phyloP scores from a whole-genome alignment of 2,329 filamentous ascomycete species.

The Fusarium pseudonygamai region DNA sequence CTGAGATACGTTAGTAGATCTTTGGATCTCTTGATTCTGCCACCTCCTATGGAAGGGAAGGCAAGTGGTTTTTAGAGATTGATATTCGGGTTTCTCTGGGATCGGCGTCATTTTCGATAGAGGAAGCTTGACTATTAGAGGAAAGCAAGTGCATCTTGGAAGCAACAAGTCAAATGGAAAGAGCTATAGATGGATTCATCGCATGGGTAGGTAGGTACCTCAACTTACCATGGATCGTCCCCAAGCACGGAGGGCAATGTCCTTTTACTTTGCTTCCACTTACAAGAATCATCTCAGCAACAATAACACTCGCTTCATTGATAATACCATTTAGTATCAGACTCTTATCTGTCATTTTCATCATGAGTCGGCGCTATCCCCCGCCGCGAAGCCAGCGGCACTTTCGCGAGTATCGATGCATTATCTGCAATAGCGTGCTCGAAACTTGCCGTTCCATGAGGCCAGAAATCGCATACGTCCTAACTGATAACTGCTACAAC shows the following conservation, averaged over 20 bases:
- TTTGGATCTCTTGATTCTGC: neutral
- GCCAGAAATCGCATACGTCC: neutral
- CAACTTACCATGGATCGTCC: neutral
- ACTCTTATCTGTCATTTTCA: neutral
- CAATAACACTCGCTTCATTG: neutral
- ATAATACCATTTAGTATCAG: no score
- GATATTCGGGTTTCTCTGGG: neutral
- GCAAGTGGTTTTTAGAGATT: neutral
- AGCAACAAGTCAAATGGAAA: neutral
- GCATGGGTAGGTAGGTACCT: neutral
- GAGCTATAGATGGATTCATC: neutral
- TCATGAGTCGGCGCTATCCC: neutral
- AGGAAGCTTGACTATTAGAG: neutral
- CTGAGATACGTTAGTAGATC: neutral
- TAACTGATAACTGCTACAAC: neutral
- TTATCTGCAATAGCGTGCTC: neutral
- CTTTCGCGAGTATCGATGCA: neutral
- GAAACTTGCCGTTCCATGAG: neutral
- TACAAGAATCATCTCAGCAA: neutral
- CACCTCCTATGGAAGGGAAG: neutral
- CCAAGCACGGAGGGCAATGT: neutral
- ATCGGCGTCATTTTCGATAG: neutral
- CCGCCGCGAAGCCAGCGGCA: neutral
- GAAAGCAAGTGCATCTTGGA: neutral
- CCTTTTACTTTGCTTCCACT: neutral